phyloP scores from a whole-genome alignment of 768 basidiomycete species.

The Naganishia friedmannii region DNA sequence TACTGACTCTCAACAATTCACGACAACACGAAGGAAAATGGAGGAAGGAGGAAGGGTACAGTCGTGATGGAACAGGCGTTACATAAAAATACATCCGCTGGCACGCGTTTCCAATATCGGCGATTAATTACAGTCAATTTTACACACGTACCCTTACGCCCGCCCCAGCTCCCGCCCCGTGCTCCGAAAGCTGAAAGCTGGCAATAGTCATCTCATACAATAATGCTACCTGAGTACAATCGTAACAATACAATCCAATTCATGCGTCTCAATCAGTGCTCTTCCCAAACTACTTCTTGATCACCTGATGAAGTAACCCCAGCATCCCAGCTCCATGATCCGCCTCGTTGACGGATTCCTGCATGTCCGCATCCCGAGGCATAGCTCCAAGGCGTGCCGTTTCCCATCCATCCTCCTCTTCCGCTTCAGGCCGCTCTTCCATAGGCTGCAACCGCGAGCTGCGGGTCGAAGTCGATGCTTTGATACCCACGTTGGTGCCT shows the following conservation, averaged over 20 bases:
- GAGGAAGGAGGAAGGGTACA: too few species aligned
- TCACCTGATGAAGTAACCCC: slow-evolving; percentile 81
- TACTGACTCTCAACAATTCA: too few species aligned
- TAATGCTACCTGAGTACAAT: neutral
- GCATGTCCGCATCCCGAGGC: slow-evolving; percentile 3
- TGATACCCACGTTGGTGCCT: neutral
- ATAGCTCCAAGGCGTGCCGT: slow-evolving; percentile 31
- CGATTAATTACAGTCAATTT: too few species aligned
- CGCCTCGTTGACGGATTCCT: neutral
- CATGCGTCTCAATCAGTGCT: neutral
- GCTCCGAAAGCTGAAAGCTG: too few species aligned
- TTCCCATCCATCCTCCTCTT: slow-evolving; percentile 59
- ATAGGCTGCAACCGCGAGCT: slow-evolving; percentile 32
- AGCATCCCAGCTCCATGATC: slow-evolving; percentile 75
- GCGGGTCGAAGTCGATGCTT: neutral
- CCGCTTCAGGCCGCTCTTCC: slow-evolving; percentile 32
- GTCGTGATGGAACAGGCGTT: neutral
- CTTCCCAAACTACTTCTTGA: slow-evolving; percentile 49
- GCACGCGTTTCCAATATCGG: too few species aligned
- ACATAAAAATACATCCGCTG: too few species aligned
- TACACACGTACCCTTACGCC: too few species aligned
- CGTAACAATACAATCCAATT: neutral
- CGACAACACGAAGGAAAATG: too few species aligned
- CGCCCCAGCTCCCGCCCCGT: too few species aligned
- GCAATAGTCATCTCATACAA: neutral